These are phyloP conservation scores for Diutina neorugosa DNA, from an alignment of 1,139 yeast species.

Conservation along the genomic window DNA sequence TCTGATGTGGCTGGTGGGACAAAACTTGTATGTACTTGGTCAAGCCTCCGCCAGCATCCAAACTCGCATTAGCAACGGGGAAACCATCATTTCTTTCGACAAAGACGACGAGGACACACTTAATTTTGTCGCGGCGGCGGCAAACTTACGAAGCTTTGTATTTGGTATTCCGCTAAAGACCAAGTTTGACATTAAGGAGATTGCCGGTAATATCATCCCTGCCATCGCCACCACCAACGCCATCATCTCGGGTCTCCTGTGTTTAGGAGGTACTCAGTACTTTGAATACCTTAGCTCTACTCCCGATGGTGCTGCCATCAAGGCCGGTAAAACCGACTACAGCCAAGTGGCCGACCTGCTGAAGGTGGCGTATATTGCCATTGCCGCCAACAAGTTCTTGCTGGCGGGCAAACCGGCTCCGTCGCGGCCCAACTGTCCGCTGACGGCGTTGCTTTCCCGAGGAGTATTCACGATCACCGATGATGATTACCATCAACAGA, in stretches of 20 bases:
- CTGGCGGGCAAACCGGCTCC: constrained; percentile 47
- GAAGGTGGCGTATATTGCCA: constrained; percentile 54
- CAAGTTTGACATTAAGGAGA: constrained; percentile 80
- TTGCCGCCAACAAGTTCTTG: constrained; percentile 56
- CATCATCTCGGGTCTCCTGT: constrained; percentile 80
- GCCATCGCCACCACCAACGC: constrained; percentile 98
- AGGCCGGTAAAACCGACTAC: constrained; percentile 8
- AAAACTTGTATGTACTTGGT: constrained; percentile 52
- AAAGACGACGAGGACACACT: constrained; percentile 92
- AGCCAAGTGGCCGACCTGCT: constrained; percentile 10
- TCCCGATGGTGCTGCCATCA: constrained; percentile 13
- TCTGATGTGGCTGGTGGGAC: constrained; percentile 46
- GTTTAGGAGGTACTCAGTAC: constrained; percentile 54
- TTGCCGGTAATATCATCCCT: constrained; percentile 96
- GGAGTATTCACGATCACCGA: constrained; percentile 8
- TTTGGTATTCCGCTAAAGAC: constrained; percentile 66
- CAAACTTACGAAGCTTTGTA: constrained; percentile 66
- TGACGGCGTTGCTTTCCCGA: not conserved
- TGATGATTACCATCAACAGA: constrained; percentile 9
- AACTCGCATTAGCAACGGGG: constrained; percentile 28
- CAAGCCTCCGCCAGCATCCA: constrained; percentile 40
- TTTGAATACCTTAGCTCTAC: constrained; percentile 15
- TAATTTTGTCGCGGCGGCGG: constrained; percentile 77
- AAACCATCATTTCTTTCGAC: constrained; percentile 57
- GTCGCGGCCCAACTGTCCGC: constrained; percentile 53